Conservation (phyloP, 1,139 yeast species). For the Debaryomyces subglobosus region DNA sequence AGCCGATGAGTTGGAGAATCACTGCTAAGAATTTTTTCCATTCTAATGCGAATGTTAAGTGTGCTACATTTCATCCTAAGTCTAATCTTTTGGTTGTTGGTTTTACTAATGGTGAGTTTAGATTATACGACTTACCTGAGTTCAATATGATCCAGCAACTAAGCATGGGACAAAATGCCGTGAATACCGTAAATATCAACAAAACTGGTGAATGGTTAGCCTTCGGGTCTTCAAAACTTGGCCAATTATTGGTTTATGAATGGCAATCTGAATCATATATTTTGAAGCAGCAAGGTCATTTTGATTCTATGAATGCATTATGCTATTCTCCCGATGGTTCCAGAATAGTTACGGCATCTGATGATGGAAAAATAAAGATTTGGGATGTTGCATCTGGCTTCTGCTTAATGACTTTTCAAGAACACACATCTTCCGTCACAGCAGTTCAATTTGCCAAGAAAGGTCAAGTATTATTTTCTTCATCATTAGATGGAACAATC, state of each 20-base stretch:
- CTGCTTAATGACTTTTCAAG: constrained; percentile 88
- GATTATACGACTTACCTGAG: constrained; percentile 79
- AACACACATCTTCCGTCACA: constrained; percentile 88
- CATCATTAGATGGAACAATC: constrained; percentile 94
- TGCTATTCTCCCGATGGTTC: constrained; percentile 96
- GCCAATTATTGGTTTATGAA: constrained; percentile 95
- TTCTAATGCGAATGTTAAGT: constrained; percentile 72
- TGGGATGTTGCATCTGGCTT: constrained; percentile 97
- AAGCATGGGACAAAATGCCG: constrained; percentile 90
- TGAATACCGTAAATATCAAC: constrained; percentile 80
- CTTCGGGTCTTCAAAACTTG: constrained; percentile 86
- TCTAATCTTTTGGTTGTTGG: constrained; percentile 85
- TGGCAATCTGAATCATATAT: constrained; percentile 98
- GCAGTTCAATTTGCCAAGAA: constrained; percentile 82
- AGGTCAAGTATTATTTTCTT: constrained; percentile 88
- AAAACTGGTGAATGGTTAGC: constrained; percentile 95
- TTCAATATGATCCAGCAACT: constrained; percentile 82
- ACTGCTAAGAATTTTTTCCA: constrained; percentile 74
- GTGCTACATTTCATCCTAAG: constrained; percentile 80
- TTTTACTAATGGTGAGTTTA: constrained; percentile 85
- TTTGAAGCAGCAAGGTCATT: constrained; percentile 95
- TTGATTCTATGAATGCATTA: constrained; percentile 82
- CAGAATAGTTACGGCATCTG: constrained; percentile 89
- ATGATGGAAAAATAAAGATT: constrained; percentile 94
- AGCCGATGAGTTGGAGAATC: constrained; percentile 74